Base-by-base conservation (phyloP, 441 rosid genomes). In the Geranium incanum region DNA sequence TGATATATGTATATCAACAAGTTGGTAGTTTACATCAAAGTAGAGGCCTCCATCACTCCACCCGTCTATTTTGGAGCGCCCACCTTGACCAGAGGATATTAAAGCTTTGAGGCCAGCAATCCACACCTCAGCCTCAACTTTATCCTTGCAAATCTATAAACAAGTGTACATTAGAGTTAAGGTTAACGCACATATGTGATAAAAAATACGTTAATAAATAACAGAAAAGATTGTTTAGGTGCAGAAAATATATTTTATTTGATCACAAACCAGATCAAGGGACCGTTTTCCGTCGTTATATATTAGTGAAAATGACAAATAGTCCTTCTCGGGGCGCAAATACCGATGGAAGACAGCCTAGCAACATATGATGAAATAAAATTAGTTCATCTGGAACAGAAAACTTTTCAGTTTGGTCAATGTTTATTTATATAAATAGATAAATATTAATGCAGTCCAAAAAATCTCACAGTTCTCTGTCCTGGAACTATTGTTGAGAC, bases 51-150 rank as follows among this genome's bases (percentile, higher is more conserved):
- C 96, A 69, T 94, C 99, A 82, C 97, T 92, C 84, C 94, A 85
- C 72, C 97, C 90, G 77, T 90, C 99, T 55, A 84, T 81, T 80
- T 92, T 89, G 89, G 89, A 85, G 76, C 81, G 92, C 70, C 88
- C 78, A 37, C 85, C 87, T 79, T 87, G 92, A 74, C 87, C 73
- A 62, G 91, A 91, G 19, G 94, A 86, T 79, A 94, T 82, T 72
- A 94, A 83, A 74, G 99, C 88, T 89, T 92, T 94, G 70, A 94
- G 86, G 79, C 97, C 97, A 79, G 90, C 90, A 86, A 94, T 89
- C 99, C 97, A 94, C 75, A 85, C 90, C 86, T 93, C 97, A 59
- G 98, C 96, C 84, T 93, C 98, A 80, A 89, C 96, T 84, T 93
- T 93, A 78, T 93, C 97, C 81, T 93, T 93, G 86, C 98, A 93